Evolutionary conservation across 345 rosid species (phyloP), one percentile per base, ranked within the genome.

Genomic region (Hibiscus mutabilis): DNA sequence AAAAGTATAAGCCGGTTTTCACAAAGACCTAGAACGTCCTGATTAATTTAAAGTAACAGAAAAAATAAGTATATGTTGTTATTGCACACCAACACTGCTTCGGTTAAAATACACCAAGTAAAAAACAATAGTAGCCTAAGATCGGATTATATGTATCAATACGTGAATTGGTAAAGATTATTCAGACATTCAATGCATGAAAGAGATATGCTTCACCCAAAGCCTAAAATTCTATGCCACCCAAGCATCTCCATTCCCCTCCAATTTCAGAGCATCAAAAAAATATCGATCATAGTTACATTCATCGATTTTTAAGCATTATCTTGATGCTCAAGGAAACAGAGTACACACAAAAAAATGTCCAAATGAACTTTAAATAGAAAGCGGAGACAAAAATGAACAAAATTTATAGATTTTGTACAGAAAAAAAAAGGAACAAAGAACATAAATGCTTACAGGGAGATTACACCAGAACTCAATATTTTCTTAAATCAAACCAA

Each of bases 11-110:
- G 16, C 1, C 97, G 68, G 63, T 91, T 86, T 72, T 79, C 75
- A 78, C 98, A 90, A n/a, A 81, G 72, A 3, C 42, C 66, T 18
- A 90, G 85, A 74, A 94, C 80, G 24, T 90, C 96, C 98, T 94
- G 73, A 16, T 10, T 52, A 57, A 57, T 63, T 10, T 65, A 3
- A 55, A 21, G 52, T 13, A 42, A 70, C 51, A 70, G 6, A 57
- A 35, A 42, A 33, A 6, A 35, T 13, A 33, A 35, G 46, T 14
- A 56, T 57, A 11, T 6, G 27, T 44, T 22, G 12, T 31, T 22
- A 66, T 33, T 35, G 44, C 74, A 58, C 18, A 59, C 15, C n/a
- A 71, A 42, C 18, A 42, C 12, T 25, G 14, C 22, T 14, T 16
- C 65, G 22, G 59, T 44, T 40, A 60, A 25, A 60, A 60, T 31